Evolutionary conservation across 2,329 filamentous ascomycete species (phyloP), one percentile per base, ranked within the genome.

Genomic region (Talaromyces sp.): DNA sequence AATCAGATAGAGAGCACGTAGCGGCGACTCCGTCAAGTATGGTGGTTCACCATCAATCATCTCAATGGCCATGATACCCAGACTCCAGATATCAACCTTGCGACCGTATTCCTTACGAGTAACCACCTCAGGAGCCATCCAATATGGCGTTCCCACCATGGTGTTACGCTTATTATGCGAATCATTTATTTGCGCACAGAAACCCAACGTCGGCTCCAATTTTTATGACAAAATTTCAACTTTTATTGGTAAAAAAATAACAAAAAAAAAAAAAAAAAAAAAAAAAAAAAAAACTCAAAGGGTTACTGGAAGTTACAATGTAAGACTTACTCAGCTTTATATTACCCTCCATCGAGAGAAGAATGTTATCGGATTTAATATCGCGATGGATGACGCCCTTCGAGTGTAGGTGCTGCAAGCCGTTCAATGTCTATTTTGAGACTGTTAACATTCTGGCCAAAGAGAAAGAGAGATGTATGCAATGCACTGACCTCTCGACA

Each of bases 21-120:
- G 81, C 4, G 94, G 94, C 33, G 91, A 95, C 73, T 99, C 94
- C 35, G 92, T 97, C 54, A 99, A 81, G 70, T 97, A 99, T 20
- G 94, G 94, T 11, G 94, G 94, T 73, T 97, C 94, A 70, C 93
- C 94, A 76, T 97, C 94, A 61, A 99, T 96, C 94, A 99, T 99
- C 75, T 99, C 94, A 67, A 99, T 97, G 7, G 94, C 91, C 94
- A 99, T 97, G 76, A 99, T 99, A 54, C 94, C 94, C 40, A 99
- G 79, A 54, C 90, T 96, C 94, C 94, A 99, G 63, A 99, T 97
- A 69, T 99, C 94, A 49, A 99, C 93, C 75, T 97, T 99, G 58
- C 93, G 88, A 61, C 94, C 94, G 74, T 99, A 99, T 75, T 97
- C 94, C 74, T 97, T 97, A 37, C 92, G 83, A 6, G 91, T 97